These are phyloP conservation scores for Lodderomyces beijingensis DNA, from an alignment of 1,139 yeast species.

Conservation along the genomic window DNA sequence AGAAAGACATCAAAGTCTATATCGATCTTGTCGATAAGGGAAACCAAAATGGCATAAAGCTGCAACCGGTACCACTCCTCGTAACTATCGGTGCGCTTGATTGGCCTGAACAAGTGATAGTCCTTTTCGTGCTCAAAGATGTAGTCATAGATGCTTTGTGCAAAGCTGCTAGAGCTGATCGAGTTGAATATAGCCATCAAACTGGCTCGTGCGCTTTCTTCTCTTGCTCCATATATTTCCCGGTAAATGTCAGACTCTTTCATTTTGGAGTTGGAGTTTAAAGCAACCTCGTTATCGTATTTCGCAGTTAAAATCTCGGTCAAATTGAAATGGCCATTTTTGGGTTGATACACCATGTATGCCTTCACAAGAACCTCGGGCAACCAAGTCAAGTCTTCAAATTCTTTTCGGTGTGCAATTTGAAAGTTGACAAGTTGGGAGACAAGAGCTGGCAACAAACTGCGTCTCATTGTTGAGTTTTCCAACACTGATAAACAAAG, in stretches of 20 bases:
- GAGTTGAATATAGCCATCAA: constrained; percentile 44
- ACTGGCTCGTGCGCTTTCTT: constrained; percentile 50
- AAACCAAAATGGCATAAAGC: constrained; percentile 49
- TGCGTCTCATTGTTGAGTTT: constrained; percentile 61
- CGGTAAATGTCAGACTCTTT: constrained; percentile 37
- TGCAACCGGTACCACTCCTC: constrained; percentile 68
- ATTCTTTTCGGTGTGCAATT: constrained; percentile 19
- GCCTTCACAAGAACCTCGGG: constrained; percentile 46
- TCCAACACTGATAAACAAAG: constrained; percentile 45
- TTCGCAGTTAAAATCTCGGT: constrained; percentile 54
- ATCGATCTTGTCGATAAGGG: constrained; percentile 25
- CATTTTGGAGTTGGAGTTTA: no score
- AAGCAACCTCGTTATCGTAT: constrained; percentile 37
- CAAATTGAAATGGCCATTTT: constrained; percentile 52
- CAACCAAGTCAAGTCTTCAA: constrained; percentile 50
- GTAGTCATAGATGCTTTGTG: constrained; percentile 34
- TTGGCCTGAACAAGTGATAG: constrained; percentile 34
- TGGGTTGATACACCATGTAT: constrained; percentile 50
- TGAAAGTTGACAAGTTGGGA: constrained; percentile 40
- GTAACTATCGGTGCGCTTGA: constrained; percentile 55
- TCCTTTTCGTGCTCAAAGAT: constrained; percentile 37
- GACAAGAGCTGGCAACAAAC: constrained; percentile 60
- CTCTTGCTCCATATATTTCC: constrained; percentile 56
- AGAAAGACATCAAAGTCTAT: constrained; percentile 20
- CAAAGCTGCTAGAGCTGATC: constrained; percentile 28